Evolutionary conservation across 495 filamentous ascomycete genomes (phyloP), one percentile per base, ranked within the genome.

Genomic region (Trypethelium eluteriae): DNA sequence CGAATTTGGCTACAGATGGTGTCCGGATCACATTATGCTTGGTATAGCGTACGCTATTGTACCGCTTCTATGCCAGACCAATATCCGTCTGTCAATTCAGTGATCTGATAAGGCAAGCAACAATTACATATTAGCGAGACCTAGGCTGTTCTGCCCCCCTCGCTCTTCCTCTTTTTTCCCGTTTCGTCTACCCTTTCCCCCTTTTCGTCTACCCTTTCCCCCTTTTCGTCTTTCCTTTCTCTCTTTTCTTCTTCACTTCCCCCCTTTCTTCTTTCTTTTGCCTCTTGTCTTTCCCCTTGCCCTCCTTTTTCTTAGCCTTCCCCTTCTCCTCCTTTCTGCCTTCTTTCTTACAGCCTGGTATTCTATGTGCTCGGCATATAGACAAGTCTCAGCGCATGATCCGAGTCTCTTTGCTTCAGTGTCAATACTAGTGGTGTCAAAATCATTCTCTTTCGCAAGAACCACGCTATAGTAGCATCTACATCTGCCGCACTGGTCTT

Each of bases 401-500:
- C 41, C 41, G 14, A 44, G 6, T 44, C 41, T 44, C 41, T 44
- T 14, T 44, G 41, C 41, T 14, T 44, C 41, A 14, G 7, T 44
- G 41, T 44, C 41, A 7, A 44, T 44, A 44, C 41, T 7, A 44
- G 41, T 14, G 7, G 41, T 44, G 41, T 44, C 41, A 44, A 44
- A 36, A 36, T 9, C 32, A 36, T 59, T 59, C 53, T 59, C 32
- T 59, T 14, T 11, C 32, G 32, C 53, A 10, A 59, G 53, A 32
- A 3, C 36, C 5, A 59, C 53, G 32, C 53, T 59, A 36, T 59
- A 59, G 36, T 59, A 59, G 32, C 53, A 59, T 59, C 53, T 59
- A 18, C 53, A 59, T 36, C 53, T 59, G 53, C 53, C 53, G 18
- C 53, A 59, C 32, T 59, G 53, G 53, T 59, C 53, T 59, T 59